Base-by-base conservation (phyloP, 306 rosid genomes). In the Medicago arabica region DNA sequence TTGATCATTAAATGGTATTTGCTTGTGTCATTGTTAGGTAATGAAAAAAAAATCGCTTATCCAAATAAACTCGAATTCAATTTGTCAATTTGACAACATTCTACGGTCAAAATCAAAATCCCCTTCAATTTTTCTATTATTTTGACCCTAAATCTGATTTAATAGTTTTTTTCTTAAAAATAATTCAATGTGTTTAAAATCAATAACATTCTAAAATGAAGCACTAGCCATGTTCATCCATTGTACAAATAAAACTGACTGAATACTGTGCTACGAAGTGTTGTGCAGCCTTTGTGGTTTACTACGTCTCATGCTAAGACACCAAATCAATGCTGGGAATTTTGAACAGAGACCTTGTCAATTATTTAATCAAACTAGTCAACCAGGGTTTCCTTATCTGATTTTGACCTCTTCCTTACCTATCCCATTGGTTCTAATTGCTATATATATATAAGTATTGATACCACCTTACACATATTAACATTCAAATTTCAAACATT, bases 301-400 rank as follows among this genome's bases (percentile, higher is more conserved):
- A 72, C 83, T 73, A 44, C 78, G 83, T 80, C 71, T 55, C 44
- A 73, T 72, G 69, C 66, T 53, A 78, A 53, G 50, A 53, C 67
- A 50, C 9, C 74, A 63, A 12, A 23, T 49, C 13, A 50, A 76
- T 25, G 78, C 74, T 79, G 60, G 34, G 47, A 74, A 64, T 46
- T 31, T 80, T 80, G 75, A 74, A 80, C 25, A 58, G 79, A 74
- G 83, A 74, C 80, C 36, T 5, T 65, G 78, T 66, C 83, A 80
- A 80, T 36, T 10, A 9, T 36, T 62, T 34, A 34, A 34, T 4
- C 38, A 54, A 78, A 72, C 72, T 61, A 38, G 78, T 79, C 83
- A 80, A 73, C 49, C 79, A 44, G 10, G 19, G 16, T 76, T 72
- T 39, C 77, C 72, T 73, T 53, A 51, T 79, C 72, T 79, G 68